phyloP scores from a whole-genome alignment of 1,284 basidiomycete genomes.

The Psilocybe mexicana region DNA sequence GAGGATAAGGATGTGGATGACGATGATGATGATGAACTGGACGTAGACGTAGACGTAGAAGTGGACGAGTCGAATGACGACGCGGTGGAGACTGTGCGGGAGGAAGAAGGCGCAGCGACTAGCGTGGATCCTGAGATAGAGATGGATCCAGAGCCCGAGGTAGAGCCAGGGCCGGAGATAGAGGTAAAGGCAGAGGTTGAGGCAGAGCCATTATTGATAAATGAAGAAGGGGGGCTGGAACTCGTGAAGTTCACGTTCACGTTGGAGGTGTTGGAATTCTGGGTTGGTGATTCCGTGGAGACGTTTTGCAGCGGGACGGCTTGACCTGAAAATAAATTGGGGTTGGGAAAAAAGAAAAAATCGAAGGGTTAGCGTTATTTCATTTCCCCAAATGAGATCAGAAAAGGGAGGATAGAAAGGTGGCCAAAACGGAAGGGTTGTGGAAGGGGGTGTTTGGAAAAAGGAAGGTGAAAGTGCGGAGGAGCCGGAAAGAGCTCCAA shows the following conservation, averaged over 20 bases:
- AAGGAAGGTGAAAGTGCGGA: conserved; percentile 2
- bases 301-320: conserved; percentile 38
- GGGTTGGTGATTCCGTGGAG: conserved; percentile 33
- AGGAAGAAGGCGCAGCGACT: conserved; percentile 1
- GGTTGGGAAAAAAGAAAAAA: conserved; percentile 1
- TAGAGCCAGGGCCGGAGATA: background rate
- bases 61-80: conserved; percentile 1
- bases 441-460: background rate
- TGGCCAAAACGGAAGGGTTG: background rate
- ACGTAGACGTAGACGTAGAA: too few relatives aligned
- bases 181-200: background rate
- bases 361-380: background rate
- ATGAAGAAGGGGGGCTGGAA: too few relatives aligned
- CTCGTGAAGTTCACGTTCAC: too few relatives aligned
- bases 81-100: conserved; percentile 28
- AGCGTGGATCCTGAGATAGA: background rate
- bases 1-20: conserved; percentile 30
- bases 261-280: background rate
- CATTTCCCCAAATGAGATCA: background rate
- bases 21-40: too few relatives aligned
- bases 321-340: conserved; percentile 38
- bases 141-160: conserved; percentile 2
- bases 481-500: background rate
- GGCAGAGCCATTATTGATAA: too few relatives aligned
- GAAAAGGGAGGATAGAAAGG: background rate